Conservation (phyloP, 345 rosid species). For the Syzygium grande region DNA sequence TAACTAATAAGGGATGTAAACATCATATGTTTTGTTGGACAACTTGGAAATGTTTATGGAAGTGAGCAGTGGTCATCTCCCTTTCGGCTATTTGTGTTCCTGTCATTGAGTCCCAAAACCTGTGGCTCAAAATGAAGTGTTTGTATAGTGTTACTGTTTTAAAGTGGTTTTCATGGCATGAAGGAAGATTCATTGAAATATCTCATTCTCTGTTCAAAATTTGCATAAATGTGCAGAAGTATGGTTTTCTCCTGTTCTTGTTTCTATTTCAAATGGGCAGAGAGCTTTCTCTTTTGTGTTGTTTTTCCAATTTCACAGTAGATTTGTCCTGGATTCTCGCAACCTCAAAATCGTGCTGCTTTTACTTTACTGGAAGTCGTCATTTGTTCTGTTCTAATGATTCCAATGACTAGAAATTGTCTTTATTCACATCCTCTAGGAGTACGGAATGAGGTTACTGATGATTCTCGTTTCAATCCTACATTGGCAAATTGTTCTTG, state of each 20-base stretch:
- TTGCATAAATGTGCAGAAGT: background rate
- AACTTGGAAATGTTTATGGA: background rate
- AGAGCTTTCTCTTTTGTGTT: background rate
- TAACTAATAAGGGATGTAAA: background rate
- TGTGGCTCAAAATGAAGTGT: background rate
- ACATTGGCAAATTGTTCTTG: conserved; percentile 39
- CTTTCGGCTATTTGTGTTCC: background rate
- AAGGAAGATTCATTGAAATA: background rate
- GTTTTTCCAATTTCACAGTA: background rate
- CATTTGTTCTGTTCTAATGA: background rate
- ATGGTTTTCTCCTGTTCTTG: background rate
- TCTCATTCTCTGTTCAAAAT: background rate
- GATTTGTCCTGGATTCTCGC: background rate
- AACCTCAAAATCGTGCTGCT: background rate
- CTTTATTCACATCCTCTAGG: conserved; percentile 33
- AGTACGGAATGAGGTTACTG: conserved; percentile 54
- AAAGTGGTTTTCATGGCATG: background rate
- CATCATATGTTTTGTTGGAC: background rate
- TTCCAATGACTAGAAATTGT: background rate
- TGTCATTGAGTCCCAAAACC: background rate
- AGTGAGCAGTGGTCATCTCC: background rate
- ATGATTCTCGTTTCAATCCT: conserved; percentile 62
- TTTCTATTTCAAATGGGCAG: background rate
- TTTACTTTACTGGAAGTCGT: background rate
- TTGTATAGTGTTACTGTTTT: background rate